Evolutionary conservation across 768 basidiomycete species (phyloP), one percentile per base, ranked within the genome.

Genomic region (Paxillus ammoniavirescens): DNA sequence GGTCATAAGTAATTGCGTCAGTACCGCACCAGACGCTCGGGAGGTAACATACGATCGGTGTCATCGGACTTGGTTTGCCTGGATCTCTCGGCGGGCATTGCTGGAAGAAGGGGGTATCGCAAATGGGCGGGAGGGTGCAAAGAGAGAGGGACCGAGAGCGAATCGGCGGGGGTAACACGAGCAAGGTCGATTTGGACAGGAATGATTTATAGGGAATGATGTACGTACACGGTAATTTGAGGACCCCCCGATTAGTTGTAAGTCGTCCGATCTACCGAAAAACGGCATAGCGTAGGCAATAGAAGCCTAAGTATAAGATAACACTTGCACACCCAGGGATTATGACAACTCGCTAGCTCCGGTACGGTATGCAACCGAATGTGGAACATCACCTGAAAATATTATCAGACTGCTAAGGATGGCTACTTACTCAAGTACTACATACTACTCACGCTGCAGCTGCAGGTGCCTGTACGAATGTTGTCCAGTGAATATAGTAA

Each of bases 1-100:
- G 42, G 49, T 53, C 57, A 58, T 43, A 48, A 57, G 48, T 54
- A 52, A 64, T 53, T 7, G n/a, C 36, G 48, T 49, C 53, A 58
- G 50, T 49, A 56, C 51, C 48, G 37, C 21, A 43, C 52, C 2
- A 31, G 12, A 1, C 23, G 10, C 35, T 2, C 13, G 23, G 17
- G 42, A 21, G n/a, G 30, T 14, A 49, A 68, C 68, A 65, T 54
- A 77, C 79, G 72, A 47, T 76, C 73, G 47, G 55, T 54, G 47
- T 50, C 61, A 45, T 66, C 64, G 57, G 67, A 71, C 62, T 72
- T 76, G 30, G 37, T 36, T 30, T 67, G 48, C 61, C 63, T 68
- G 67, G 73, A 72, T 68, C 80, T 72, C 53, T 26, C 26, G 87
- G 74, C 72, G 61, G 79, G 80, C 81, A 82, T 82, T 52, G 53